Base-by-base conservation (phyloP, 176 grass and related monocot species). In the Musa troglodytarum region DNA sequence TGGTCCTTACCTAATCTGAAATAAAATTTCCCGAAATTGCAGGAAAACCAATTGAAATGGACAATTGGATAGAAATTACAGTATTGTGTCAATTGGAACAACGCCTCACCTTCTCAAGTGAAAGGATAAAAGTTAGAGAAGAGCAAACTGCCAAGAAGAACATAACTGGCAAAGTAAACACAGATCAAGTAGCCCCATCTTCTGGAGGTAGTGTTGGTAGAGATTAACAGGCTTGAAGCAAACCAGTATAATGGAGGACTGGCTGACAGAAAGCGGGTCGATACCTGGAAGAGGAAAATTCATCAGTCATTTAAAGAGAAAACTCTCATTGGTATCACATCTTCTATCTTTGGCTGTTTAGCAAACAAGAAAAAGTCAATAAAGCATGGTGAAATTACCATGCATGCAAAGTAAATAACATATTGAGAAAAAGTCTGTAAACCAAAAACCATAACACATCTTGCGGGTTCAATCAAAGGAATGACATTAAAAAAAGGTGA, bases 41-140 rank as follows among this genome's bases (percentile, higher is more conserved):
- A 43, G 34, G 34, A 43, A 43, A 43, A 43, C 4, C 34, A 43
- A 43, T 6, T 43, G 34, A 43, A 4, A 43, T 43, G 34, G 34
- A 43, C 34, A 43, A 6, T 43, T 43, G 34, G 34, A 43, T 43
- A 43, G 34, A 43, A 6, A 43, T 6, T 43, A 43, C 34, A 43
- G 0, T 43, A 43, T 43, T 5, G 4, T 43, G 0, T 43, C 34
- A 43, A 6, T 1, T 34, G 26, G 34, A 19, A 70, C 34, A 11
- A 43, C 4, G 16, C 43, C 14, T 3, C 3, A 4, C n/a, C n/a
- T 70, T n/a, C 25, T 97, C 77, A 98, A 21, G 90, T 98, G 80
- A 98, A 98, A 2, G 94, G 94, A 74, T 98, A 93, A 77, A 98
- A 98, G 63, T 89, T 98, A 23, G 94, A 80, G 80, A 98, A 93